phyloP scores from a whole-genome alignment of 2,329 filamentous ascomycete species.

The Davidsoniella eucalypti region DNA sequence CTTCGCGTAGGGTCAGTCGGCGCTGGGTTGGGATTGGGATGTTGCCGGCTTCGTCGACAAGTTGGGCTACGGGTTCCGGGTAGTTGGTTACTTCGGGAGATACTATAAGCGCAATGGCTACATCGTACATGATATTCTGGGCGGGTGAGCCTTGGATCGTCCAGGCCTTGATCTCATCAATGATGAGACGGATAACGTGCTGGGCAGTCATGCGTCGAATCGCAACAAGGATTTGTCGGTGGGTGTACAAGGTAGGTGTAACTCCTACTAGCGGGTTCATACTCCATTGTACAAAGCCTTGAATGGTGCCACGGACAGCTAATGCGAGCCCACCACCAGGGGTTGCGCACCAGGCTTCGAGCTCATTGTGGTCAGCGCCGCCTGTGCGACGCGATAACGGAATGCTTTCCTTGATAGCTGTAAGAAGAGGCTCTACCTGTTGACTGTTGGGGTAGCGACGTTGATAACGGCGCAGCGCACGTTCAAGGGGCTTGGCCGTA shows the following conservation, averaged over 20 bases:
- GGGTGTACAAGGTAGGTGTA: constrained; percentile 51
- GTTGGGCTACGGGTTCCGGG: constrained; percentile 17
- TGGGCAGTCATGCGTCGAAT: constrained; percentile 15
- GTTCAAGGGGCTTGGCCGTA: constrained; percentile 51
- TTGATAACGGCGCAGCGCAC: constrained; percentile 49
- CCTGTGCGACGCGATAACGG: constrained; percentile 43
- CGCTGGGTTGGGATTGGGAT: constrained; percentile 25
- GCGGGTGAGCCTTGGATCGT: constrained; percentile 36
- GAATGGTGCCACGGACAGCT: constrained; percentile 43
- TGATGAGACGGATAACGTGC: constrained; percentile 40
- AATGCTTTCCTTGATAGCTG: constrained; percentile 44
- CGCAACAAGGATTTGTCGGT: constrained; percentile 49
- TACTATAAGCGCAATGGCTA: constrained; percentile 53
- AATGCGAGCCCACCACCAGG: constrained; percentile 38
- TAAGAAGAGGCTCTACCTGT: constrained; percentile 52
- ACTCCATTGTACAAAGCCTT: constrained; percentile 50
- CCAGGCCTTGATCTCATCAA: constrained; percentile 41
- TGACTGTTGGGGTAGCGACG: constrained; percentile 49
- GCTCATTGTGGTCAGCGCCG: constrained; percentile 45
- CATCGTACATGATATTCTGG: constrained; percentile 45
- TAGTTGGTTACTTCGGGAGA: constrained; percentile 41
- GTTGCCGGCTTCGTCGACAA: constrained; percentile 23
- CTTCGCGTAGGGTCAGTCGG: constrained; percentile 40
- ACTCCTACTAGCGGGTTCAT: constrained; percentile 36
- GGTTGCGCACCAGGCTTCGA: constrained; percentile 49